Evolutionary conservation across 192 early-diverging fungal genomes (phyloP), one percentile per base, ranked within the genome.

Genomic region (Mortierella alpina): DNA sequence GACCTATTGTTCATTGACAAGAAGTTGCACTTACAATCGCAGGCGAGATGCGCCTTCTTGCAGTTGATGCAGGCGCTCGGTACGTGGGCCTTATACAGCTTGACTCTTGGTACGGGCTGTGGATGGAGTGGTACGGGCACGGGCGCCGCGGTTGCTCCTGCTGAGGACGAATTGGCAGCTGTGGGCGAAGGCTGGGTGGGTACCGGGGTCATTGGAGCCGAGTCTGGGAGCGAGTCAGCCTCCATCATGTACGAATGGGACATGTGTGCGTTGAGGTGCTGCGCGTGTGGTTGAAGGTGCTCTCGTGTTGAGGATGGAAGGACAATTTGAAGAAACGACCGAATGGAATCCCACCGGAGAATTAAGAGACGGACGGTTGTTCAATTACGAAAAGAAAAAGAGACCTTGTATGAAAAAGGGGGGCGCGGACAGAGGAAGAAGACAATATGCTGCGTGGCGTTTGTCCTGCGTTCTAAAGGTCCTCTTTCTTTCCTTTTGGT

Each of bases 51-150:
- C 5, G 94, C 93, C 65, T 90, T 89, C 68, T 95, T 95, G 84
- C 95, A 96, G 83, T 96, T 93, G 46, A 91, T 84, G 81, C 95
- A 96, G n/a, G 95, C 95, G 72, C 93, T 94, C 41, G 91, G 90
- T 13, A 96, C 95, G 66, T 96, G 94, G 53, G 90, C 84, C 68
- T 92, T 93, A 67, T 84, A 83, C 5, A 76, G 45, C 63, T 82
- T 82, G 63, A 71, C 59, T 70, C 80, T 60, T 22, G 80, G 45
- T 2, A 53, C 68, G 8, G 66, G 70, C 31, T 68, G 58, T 5
- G 66, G 77, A 46, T 68, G 71, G 17, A 67, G 44, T 4, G 46
- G 68, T 10, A 75, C 72, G 15, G 80, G 64, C 2, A 51, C 44
- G 2, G 67, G 49, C 51, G 60, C 9, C 18, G 53, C 44, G 14